Base-by-base conservation (phyloP, 2,329 filamentous ascomycete species). In the Diaporthe nobilis region DNA sequence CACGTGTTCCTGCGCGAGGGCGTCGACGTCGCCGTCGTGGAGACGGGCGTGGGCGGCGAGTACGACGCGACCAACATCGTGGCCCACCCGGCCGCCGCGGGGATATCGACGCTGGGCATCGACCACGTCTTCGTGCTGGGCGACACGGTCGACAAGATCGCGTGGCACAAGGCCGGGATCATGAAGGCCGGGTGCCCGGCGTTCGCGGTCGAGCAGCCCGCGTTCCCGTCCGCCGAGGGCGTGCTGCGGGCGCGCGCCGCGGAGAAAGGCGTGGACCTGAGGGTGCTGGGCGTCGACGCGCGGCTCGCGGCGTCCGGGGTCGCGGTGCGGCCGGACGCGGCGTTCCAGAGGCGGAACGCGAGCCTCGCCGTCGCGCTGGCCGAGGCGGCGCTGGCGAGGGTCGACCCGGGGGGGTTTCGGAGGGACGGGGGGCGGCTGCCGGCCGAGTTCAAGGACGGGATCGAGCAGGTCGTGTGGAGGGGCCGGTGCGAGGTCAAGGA, bases 151-250 rank as follows among this genome's bases (percentile, higher is more conserved):
- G 90, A 90, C 44, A 87, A 91, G 82, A 94, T 94, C 77, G 92
- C 93, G 0, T 94, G 93, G 93, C 92, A 94, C 83, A 94, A 94
- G 83, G 90, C 91, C 1, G 93, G 93, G 1, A 92, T 94, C 75
- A 91, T 94, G 85, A 94, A 94, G 83, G 74, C 81, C 0, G 90
- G 89, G 1, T 86, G 86, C 13, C 86, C 88, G 25, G 90, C 90
- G 3, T 93, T 93, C 68, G 91, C 90, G 0, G 85, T 91, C 6
- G 83, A 86, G 39, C 91, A 93, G 81, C 82, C 74, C 2, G 75
- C 58, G 8, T 77, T 87, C 0, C 81, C 85, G 2, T 84, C 81
- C 2, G 85, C 86, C 1, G 83, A 84, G 80, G 82, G 85, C 9
- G 91, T 95, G 13, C 81, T 96, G 75, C 85, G 88, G 77, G 84